Conservation (phyloP, 768 basidiomycete species). For the Boletus patriciae region DNA sequence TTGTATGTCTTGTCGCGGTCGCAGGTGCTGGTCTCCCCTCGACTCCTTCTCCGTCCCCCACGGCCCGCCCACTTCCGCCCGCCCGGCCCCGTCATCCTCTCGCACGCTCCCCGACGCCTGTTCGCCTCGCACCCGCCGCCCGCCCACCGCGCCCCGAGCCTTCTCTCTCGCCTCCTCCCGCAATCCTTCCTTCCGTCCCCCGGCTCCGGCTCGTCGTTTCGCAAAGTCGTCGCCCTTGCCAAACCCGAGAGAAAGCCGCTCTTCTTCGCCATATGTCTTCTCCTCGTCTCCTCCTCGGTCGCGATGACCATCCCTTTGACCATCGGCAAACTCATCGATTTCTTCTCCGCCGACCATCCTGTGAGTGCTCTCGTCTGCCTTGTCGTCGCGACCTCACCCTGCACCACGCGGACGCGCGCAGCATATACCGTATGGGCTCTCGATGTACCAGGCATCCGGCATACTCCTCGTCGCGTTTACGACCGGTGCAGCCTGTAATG, state of each 20-base stretch:
- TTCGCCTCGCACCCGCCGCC: conserved; percentile 10
- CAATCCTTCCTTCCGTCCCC: conserved; percentile 37
- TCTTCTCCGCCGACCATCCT: conserved; percentile 73
- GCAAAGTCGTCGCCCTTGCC: conserved; percentile 76
- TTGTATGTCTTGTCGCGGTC: neutral
- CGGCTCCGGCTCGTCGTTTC: conserved; percentile 59
- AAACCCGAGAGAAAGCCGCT: conserved; percentile 80
- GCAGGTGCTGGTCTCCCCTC: neutral
- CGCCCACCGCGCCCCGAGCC: conserved; percentile 7
- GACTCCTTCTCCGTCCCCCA: conserved; percentile 2
- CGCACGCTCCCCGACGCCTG: conserved; percentile 1
- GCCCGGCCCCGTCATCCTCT: neutral
- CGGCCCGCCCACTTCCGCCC: neutral
- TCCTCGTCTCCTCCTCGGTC: conserved; percentile 85
- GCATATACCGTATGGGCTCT: conserved; percentile 80
- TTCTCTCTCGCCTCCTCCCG: conserved; percentile 32
- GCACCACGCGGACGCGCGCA: conserved; percentile 27
- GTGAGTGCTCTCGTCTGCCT: conserved; percentile 38
- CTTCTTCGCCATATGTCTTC: conserved; percentile 69
- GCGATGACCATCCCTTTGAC: conserved; percentile 93
- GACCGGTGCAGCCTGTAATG: conserved; percentile 84
- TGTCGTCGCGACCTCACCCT: neutral
- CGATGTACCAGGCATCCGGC: conserved; percentile 76
- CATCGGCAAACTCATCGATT: conserved; percentile 92
- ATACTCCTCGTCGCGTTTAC: conserved; percentile 76